Percentiles rank a stretch among this genome's conserved stretches.
These are phyloP conservation scores for Torulaspora globosa DNA, from an alignment of 1,139 yeast species.

Conservation along the genomic window DNA sequence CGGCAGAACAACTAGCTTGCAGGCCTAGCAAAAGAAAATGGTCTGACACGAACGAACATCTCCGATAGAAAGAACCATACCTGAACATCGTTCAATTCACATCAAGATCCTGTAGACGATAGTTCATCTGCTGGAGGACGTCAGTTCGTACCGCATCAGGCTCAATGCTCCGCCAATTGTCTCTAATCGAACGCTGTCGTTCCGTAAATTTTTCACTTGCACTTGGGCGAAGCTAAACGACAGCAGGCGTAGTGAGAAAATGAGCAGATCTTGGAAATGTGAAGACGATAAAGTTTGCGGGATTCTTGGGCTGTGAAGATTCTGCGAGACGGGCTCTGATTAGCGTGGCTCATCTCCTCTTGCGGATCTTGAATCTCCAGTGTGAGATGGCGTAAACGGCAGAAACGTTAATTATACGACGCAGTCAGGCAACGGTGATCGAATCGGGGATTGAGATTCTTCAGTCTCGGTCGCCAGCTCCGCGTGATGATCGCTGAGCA, in stretches of 20 bases:
- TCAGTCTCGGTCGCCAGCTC: too few species aligned
- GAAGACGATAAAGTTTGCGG: slow-evolving; percentile 3
- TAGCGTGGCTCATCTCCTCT: neutral
- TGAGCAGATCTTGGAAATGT: neutral
- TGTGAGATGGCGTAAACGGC: neutral
- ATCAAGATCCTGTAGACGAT: neutral
- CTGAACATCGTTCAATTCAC: neutral
- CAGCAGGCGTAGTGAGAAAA: neutral
- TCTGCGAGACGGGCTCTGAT: neutral
- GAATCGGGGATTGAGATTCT: too few species aligned
- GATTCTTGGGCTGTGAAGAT: slow-evolving; percentile 3
- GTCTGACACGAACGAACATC: slow-evolving; percentile 9
- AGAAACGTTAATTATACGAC: neutral
- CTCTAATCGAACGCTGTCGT: neutral
- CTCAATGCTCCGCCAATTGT: neutral
- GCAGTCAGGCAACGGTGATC: neutral
- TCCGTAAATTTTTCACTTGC: slow-evolving; percentile 5
- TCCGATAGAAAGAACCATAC: slow-evolving; percentile 6
- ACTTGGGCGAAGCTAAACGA: slow-evolving; percentile 1
- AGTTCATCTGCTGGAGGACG: neutral
- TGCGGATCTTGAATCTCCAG: neutral
- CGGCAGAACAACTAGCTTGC: slow-evolving; percentile 4
- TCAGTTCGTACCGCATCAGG: slow-evolving; percentile 1
- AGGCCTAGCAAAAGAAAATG: slow-evolving; percentile 4
- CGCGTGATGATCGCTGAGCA: too few species aligned